Percentiles rank a stretch among this genome's conserved stretches.
phyloP scores from a whole-genome alignment of 208 protist species.

The Herpetomonas tarakana region DNA sequence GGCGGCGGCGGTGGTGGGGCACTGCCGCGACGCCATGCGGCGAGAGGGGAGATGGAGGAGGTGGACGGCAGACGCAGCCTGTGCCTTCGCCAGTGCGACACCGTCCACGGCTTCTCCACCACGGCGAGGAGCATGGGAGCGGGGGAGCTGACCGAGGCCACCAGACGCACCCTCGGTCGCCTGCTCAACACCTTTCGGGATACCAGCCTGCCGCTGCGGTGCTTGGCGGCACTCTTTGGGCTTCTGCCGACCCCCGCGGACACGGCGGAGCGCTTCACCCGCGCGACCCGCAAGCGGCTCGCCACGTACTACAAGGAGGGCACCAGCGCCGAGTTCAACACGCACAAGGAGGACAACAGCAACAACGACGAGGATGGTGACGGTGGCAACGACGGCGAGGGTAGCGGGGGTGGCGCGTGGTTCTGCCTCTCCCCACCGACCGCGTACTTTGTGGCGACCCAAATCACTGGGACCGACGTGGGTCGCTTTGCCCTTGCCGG shows the following conservation, averaged over 20 bases:
- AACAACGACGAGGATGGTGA: neutral
- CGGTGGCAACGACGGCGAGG: neutral
- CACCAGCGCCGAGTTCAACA: neutral
- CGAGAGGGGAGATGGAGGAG: no score
- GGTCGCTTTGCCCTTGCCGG: conserved; percentile 31
- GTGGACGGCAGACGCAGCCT: no score
- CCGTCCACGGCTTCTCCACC: neutral
- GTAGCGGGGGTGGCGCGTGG: neutral
- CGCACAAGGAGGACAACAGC: neutral
- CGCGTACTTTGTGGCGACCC: conserved; percentile 28
- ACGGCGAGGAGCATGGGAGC: neutral
- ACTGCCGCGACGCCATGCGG: neutral
- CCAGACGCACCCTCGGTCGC: neutral
- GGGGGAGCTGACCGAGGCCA: neutral
- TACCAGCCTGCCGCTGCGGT: neutral
- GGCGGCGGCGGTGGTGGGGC: neutral
- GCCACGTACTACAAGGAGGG: no score
- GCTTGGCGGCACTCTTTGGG: neutral
- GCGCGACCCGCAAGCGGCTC: no score
- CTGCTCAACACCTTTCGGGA: neutral
- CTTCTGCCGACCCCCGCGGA: neutral
- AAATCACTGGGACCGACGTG: conserved; percentile 15
- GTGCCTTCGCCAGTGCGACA: neutral
- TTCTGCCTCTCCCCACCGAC: conserved; percentile 33
- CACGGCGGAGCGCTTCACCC: neutral